Evolutionary conservation across 164 flowering plant species (phyloP), one percentile per base, ranked within the genome.

Genomic region (Kalanchoe fedtschenkoi): DNA sequence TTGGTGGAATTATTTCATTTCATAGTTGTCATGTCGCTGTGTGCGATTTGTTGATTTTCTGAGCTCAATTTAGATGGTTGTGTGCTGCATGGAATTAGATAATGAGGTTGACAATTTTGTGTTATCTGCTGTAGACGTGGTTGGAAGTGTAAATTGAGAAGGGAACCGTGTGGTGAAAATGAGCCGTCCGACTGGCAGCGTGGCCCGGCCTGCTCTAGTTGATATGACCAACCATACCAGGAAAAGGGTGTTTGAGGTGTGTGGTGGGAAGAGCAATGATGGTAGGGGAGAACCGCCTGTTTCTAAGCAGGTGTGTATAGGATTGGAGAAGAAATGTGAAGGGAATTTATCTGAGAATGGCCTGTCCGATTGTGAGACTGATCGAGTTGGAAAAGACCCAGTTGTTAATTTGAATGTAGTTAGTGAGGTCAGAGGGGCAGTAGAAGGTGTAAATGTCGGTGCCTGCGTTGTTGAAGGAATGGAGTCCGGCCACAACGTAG

Each of bases 191-290:
- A 55, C 58, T 4, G 74, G 68, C 13, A 72, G 67, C 26, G 63
- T 69, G 42, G 38, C 43, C 24, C 83, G 86, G 16, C 32, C 69
- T 1, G 83, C 39, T 28, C 65, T 91, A 37, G 83, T 74, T 3
- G 89, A 91, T 60, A 46, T 91, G 42, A 78, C 91, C 0, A 91
- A 88, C 70, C 70, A 42, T 26, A 59, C 72, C 0, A 73, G 67
- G n/a, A 86, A 83, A 64, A 77, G 89, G 54, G 65, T 61, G 24
- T 5, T 58, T 17, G 62, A 64, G n/a, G 58, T 42, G 32, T 61
- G 58, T 30, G 70, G 57, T 68, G 78, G 56, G 62, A 21, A n/a
- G 54, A 57, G 26, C 19, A 70, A 72, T 35, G 70, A 30, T 57
- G 44, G 9, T 19, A 69, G 28, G 16, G 53, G 37, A 26, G 58